A percentile compares a stretch with the other conserved stretches of the same genome.
These are phyloP conservation scores for Chaetomium strumarium DNA, from an alignment of 2,329 filamentous ascomycete genomes.

Conservation along the genomic window DNA sequence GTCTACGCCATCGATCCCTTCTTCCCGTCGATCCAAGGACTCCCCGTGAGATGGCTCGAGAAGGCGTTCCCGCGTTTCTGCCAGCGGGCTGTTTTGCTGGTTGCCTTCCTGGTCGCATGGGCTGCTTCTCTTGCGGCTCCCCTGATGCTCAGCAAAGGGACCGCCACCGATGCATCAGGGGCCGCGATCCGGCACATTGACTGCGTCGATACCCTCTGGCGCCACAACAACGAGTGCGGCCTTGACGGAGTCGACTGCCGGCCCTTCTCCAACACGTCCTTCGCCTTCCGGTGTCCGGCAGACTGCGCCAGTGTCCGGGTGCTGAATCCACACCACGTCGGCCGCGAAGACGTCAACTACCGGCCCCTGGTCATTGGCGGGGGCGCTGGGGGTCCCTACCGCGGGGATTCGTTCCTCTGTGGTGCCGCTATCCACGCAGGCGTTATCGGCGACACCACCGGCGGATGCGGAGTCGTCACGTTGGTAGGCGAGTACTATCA, in stretches of 20 bases:
- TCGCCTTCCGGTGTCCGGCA: constrained; percentile 55
- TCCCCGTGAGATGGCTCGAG: constrained; percentile 11
- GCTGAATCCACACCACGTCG: constrained; percentile 51
- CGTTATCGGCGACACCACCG: constrained; percentile 56
- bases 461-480: constrained; percentile 66
- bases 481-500: constrained; percentile 56
- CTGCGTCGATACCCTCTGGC: constrained; percentile 52
- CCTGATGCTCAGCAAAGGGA: constrained; percentile 12
- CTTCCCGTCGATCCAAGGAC: constrained; percentile 15
- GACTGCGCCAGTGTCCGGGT: constrained; percentile 46
- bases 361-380: constrained; percentile 41
- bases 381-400: constrained; percentile 39
- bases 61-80: background rate
- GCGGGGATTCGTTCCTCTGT: constrained; percentile 73
- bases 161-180: constrained; percentile 7
- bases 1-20: constrained; percentile 12
- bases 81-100: constrained; percentile 12
- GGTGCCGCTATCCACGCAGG: constrained; percentile 70
- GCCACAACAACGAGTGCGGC: constrained; percentile 50
- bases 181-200: constrained; percentile 32
- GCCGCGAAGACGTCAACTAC: constrained; percentile 42
- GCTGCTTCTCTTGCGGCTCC: constrained; percentile 9
- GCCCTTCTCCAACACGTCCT: constrained; percentile 50
- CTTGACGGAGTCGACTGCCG: constrained; percentile 53
- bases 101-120: constrained; percentile 14